Conservation (phyloP, 83 land plant species). For the Picea abies region DNA sequence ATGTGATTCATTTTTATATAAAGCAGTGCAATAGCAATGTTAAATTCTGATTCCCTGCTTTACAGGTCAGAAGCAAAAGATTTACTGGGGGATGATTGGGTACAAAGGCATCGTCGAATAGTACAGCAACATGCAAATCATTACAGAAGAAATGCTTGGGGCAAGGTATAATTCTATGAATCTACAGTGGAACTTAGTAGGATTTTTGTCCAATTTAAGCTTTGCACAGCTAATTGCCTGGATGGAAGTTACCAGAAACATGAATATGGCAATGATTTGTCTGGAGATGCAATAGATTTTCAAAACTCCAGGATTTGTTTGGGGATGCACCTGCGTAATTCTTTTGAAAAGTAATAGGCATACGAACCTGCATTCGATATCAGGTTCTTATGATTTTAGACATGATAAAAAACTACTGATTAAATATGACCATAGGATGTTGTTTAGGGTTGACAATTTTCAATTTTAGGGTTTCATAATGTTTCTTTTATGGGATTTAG, state of each 20-base stretch:
- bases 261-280: not conserved
- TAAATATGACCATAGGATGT: not conserved
- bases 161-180: conserved; percentile 30
- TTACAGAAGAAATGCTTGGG: conserved; percentile 51
- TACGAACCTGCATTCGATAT: not conserved
- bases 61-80: conserved; percentile 49
- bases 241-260: not conserved
- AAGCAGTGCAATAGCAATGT: not conserved
- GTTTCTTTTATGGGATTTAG: not conserved
- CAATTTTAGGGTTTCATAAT: not conserved
- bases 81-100: conserved; percentile 53
- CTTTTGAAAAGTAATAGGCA: not conserved
- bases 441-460: not conserved
- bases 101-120: conserved; percentile 46
- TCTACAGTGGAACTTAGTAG: not conserved
- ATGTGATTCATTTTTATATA: not conserved
- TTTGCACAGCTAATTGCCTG: not conserved
- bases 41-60: not conserved
- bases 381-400: not conserved
- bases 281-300: not conserved
- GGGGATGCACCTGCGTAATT: not conserved
- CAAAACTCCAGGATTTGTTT: not conserved
- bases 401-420: not conserved
- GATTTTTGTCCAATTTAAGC: not conserved
- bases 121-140: conserved; percentile 51